These are phyloP conservation scores for Telfairia occidentalis DNA, from an alignment of 331 rosid genomes.

Conservation along the genomic window DNA sequence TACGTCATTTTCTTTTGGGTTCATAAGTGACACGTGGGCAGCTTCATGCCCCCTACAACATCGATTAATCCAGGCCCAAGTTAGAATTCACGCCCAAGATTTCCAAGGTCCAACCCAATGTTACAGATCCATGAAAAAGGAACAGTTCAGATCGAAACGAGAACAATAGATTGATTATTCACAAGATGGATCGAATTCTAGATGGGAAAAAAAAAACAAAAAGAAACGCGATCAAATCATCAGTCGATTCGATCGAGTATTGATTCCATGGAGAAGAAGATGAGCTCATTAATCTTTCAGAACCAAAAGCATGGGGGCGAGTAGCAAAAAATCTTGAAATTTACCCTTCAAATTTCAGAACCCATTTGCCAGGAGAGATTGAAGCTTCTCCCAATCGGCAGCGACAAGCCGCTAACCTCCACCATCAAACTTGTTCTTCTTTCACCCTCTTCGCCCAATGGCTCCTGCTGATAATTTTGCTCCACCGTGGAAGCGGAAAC, in stretches of 20 bases:
- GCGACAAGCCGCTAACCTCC: slow-evolving; percentile 45
- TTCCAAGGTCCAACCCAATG: neutral
- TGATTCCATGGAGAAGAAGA: too few species aligned
- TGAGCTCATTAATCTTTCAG: neutral
- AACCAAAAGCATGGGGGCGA: neutral
- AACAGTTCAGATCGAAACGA: neutral
- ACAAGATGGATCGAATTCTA: neutral
- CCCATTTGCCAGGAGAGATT: slow-evolving; percentile 65
- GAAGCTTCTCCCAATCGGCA: slow-evolving; percentile 64
- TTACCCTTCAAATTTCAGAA: neutral
- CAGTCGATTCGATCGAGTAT: too few species aligned
- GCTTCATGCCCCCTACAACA: too few species aligned
- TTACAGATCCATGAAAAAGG: neutral
- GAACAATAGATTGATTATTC: neutral
- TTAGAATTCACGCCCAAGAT: neutral
- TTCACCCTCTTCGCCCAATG: slow-evolving; percentile 26
- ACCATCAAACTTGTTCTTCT: slow-evolving; percentile 38
- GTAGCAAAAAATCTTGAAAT: neutral
- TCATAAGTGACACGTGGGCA: too few species aligned
- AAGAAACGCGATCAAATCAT: too few species aligned
- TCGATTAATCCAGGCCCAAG: neutral
- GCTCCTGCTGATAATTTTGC: slow-evolving; percentile 22
- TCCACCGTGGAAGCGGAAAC: slow-evolving; percentile 23
- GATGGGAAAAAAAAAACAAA: too few species aligned
- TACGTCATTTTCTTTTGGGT: too few species aligned